Percentiles rank a stretch among this genome's conserved stretches.
phyloP scores from a whole-genome alignment of 2,329 filamentous ascomycete species.

The Fragosphaeria purpurea region DNA sequence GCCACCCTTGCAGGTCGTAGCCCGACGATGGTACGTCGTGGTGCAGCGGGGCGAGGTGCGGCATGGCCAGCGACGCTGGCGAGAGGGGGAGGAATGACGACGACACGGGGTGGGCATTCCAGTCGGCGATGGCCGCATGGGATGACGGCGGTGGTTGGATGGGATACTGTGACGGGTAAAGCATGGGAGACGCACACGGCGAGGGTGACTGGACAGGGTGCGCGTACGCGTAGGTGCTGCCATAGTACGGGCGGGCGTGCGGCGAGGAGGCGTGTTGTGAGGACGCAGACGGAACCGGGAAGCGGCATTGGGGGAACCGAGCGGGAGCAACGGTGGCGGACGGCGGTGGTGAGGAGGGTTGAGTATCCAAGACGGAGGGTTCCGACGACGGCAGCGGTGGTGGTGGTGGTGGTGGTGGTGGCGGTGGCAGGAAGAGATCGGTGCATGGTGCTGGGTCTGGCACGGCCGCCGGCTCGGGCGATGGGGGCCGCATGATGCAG shows the following conservation, averaged over 20 bases:
- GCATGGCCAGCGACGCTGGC: constrained; percentile 1
- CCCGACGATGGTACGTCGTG: constrained; percentile 7
- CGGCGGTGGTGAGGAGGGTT: neutral
- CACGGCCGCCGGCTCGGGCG: neutral
- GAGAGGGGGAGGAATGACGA: constrained; percentile 4
- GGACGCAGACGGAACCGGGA: too few species aligned
- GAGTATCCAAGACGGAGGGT: neutral
- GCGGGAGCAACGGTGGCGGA: neutral
- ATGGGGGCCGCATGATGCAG: neutral
- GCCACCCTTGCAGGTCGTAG: constrained; percentile 11
- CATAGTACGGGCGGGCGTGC: too few species aligned
- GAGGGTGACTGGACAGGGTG: too few species aligned
- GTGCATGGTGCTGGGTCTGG: neutral
- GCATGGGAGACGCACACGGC: too few species aligned
- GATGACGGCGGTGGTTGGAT: too few species aligned
- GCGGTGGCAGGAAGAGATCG: neutral
- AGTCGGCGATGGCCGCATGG: too few species aligned
- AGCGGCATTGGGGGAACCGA: too few species aligned
- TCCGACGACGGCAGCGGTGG: neutral
- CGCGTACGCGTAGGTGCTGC: too few species aligned
- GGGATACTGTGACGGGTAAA: too few species aligned
- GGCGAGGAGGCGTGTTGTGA: too few species aligned
- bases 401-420: too few species aligned
- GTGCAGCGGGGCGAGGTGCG: constrained; percentile 5
- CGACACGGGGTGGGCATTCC: neutral